Conservation (phyloP, 2,329 filamentous ascomycete species). For the Fusarium temperatum region DNA sequence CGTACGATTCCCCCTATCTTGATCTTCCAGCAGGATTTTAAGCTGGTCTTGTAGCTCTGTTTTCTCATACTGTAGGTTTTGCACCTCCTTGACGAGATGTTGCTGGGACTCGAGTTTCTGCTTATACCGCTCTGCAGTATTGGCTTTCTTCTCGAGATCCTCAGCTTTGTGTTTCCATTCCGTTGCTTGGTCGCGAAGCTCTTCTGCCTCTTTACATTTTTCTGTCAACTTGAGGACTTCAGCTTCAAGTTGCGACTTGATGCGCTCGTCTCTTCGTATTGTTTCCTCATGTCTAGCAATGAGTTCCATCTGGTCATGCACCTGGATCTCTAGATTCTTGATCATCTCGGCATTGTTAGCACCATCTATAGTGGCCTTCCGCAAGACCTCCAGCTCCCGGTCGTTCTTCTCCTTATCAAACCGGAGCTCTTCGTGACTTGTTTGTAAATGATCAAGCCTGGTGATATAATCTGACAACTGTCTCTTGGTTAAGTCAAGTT, state of each 20-base stretch:
- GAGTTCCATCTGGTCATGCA: conserved; percentile 74
- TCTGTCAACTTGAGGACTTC: conserved; percentile 59
- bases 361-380: conserved; percentile 61
- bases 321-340: conserved; percentile 62
- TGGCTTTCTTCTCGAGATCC: conserved; percentile 69
- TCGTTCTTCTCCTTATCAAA: conserved; percentile 68
- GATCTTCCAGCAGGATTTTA: conserved; percentile 48
- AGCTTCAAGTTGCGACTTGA: conserved; percentile 64
- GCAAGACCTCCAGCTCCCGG: conserved; percentile 60
- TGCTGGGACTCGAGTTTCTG: conserved; percentile 69
- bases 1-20: conserved; percentile 46
- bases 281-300: conserved; percentile 72
- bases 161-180: conserved; percentile 68
- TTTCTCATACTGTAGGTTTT: conserved; percentile 63
- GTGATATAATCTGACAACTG: conserved; percentile 67
- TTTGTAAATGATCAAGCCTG: conserved; percentile 67
- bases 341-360: conserved; percentile 62
- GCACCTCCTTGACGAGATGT: conserved; percentile 64
- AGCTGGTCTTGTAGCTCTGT: conserved; percentile 62
- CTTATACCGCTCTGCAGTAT: conserved; percentile 69
- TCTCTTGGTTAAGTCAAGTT: conserved; percentile 64
- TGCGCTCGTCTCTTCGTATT: conserved; percentile 49
- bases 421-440: conserved; percentile 72
- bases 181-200: conserved; percentile 66
- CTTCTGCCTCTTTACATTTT: conserved; percentile 59